Evolutionary conservation across 805 yeast genomes (phyloP).

Genomic region (Candida morakotiae): DNA sequence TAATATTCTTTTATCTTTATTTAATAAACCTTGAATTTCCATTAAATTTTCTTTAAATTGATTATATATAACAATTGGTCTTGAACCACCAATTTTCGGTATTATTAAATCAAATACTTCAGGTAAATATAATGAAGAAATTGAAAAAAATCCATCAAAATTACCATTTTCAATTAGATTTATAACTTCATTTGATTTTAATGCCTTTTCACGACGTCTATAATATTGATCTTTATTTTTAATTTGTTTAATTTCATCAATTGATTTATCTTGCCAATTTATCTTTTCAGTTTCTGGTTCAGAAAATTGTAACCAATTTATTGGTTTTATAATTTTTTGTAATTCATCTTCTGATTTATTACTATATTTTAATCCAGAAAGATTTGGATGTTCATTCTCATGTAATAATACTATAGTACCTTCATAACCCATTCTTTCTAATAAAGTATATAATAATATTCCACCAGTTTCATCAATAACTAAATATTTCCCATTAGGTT

Average conservation of each 20-base stretch:
- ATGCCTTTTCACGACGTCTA: conserved; percentile 58
- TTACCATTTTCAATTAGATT: conserved; percentile 46
- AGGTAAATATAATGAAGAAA: conserved; percentile 67
- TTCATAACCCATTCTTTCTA: conserved; percentile 87
- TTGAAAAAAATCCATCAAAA: conserved; percentile 74
- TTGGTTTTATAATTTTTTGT: conserved; percentile 56
- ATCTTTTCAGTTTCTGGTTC: conserved; percentile 67
- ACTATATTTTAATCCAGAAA: conserved; percentile 63
- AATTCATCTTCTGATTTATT: conserved; percentile 50
- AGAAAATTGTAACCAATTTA: conserved; percentile 75
- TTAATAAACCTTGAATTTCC: conserved; percentile 66
- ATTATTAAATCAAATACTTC: conserved; percentile 59
- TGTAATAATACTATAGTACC: conserved; percentile 69
- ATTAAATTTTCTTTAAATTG: conserved; percentile 78
- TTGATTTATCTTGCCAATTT: conserved; percentile 42
- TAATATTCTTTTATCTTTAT: conserved; percentile 63
- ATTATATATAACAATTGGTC: conserved; percentile 80
- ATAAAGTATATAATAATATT: conserved; percentile 72
- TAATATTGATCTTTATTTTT: conserved; percentile 65
- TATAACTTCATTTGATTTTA: conserved; percentile 46
- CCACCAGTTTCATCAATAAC: conserved; percentile 96
- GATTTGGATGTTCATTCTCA: conserved; percentile 91
- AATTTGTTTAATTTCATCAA: conserved; percentile 51
- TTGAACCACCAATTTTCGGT: conserved; percentile 71
- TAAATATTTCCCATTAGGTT: conserved; percentile 85